phyloP scores from a whole-genome alignment of 495 filamentous ascomycete genomes.

The Aspergillus olivimuriae region DNA sequence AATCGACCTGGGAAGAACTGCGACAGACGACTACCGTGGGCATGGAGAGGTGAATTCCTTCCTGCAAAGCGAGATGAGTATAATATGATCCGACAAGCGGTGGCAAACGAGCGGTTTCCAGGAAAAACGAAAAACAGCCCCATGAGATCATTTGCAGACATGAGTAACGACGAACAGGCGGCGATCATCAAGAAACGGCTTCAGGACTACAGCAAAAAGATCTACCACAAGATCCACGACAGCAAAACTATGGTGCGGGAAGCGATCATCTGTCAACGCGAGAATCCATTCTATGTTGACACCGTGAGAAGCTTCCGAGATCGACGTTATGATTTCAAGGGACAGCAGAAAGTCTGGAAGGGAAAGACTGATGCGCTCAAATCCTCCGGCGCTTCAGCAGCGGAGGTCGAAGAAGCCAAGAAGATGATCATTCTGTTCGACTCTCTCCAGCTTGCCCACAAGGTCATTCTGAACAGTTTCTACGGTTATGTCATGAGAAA shows the following conservation, averaged over 20 bases:
- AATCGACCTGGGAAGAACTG: slow-evolving; percentile 97
- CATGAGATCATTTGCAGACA: slow-evolving; percentile 70
- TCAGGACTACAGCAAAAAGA: slow-evolving; percentile 92
- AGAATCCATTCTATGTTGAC: slow-evolving; percentile 98
- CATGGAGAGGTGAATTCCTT: slow-evolving; percentile 96
- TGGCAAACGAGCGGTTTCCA: slow-evolving; percentile 92
- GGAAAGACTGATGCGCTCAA: slow-evolving; percentile 86
- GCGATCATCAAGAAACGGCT: slow-evolving; percentile 76
- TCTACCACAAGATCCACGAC: slow-evolving; percentile 99
- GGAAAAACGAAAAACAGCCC: slow-evolving; percentile 62
- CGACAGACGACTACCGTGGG: slow-evolving; percentile 90
- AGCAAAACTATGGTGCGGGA: slow-evolving; percentile 88
- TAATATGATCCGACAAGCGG: slow-evolving; percentile 92
- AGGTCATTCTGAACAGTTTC: slow-evolving; percentile 98
- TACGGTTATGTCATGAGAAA: slow-evolving; percentile 99
- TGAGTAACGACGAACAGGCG: slow-evolving; percentile 79
- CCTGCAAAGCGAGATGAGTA: slow-evolving; percentile 96
- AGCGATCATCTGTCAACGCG: slow-evolving; percentile 95
- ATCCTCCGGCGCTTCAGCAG: slow-evolving; percentile 63
- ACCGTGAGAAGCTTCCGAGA: slow-evolving; percentile 95
- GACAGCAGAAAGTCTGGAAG: slow-evolving; percentile 97
- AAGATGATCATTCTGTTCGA: slow-evolving; percentile 98
- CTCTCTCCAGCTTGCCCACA: slow-evolving; percentile 93
- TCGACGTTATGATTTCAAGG: slow-evolving; percentile 96
- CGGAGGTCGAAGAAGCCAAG: slow-evolving; percentile 87